Evolutionary conservation across 441 rosid genomes (phyloP).

Genomic region (Pelargonium citronellum): DNA sequence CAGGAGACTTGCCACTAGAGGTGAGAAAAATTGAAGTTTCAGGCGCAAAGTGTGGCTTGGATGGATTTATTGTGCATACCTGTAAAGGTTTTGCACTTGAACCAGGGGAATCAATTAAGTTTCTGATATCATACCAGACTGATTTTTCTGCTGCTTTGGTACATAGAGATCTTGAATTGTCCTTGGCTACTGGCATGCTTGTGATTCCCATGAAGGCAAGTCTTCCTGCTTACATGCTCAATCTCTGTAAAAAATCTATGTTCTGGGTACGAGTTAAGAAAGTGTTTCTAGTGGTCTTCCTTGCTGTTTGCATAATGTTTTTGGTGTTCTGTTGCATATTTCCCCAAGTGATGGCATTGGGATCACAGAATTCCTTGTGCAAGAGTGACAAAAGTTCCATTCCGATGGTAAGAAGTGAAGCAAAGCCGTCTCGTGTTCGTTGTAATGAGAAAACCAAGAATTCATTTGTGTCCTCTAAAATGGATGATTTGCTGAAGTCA

Average conservation of each 20-base stretch:
- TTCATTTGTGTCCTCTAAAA: conserved; percentile 33
- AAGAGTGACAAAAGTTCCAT: conserved; percentile 36
- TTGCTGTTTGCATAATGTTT: conserved; percentile 40
- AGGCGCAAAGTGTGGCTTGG: conserved; percentile 44
- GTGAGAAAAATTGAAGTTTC: conserved; percentile 53
- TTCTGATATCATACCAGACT: conserved; percentile 49
- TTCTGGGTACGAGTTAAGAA: conserved; percentile 61
- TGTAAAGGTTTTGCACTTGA: conserved; percentile 49
- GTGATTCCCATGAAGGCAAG: conserved; percentile 70
- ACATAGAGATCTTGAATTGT: conserved; percentile 50
- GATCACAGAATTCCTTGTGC: conserved; percentile 33
- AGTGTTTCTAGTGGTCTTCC: conserved; percentile 34
- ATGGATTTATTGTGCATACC: conserved; percentile 51
- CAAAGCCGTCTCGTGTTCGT: conserved; percentile 29
- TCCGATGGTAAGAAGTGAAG: conserved; percentile 20
- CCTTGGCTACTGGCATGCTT: conserved; percentile 51
- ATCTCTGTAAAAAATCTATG: conserved; percentile 52
- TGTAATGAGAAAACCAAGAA: conserved; percentile 26
- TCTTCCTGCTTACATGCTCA: conserved; percentile 48
- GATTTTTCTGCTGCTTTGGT: conserved; percentile 44
- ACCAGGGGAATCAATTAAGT: conserved; percentile 62
- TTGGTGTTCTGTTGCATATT: conserved; percentile 42
- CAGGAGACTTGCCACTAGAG: conserved; percentile 59
- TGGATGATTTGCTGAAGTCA: conserved; percentile 38
- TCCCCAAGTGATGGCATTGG: conserved; percentile 31